Evolutionary conservation across 73 alveolate genomes (phyloP), one percentile per base, ranked within the genome.

Genomic region (Blepharisma stoltei): DNA sequence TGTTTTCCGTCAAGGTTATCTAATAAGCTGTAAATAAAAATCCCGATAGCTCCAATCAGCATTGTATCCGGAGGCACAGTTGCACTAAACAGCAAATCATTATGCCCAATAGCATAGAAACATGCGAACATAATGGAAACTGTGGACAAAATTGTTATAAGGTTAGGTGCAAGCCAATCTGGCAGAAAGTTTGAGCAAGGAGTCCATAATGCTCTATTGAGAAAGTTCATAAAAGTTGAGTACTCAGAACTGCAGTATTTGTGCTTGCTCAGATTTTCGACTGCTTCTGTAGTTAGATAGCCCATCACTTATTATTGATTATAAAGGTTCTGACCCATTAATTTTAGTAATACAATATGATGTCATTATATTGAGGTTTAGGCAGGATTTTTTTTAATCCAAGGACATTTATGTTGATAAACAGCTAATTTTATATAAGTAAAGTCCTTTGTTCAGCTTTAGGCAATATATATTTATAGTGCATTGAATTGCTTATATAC

Each of bases 1-100:
- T 88, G 87, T 69, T 86, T 88, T 5, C 95, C 95, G 70, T 88
- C 95, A 66, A 81, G 46, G n/a, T 81, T 76, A 81, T 88, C 95
- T 8, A 88, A 60, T 11, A 88, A 6, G 65, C 21, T 18, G 77
- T 85, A 85, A 21, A 80, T 6, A 65, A 80, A 60, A 55, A 37
- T 65, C 25, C 83, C 65, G 27, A 85, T 7, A 2, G 78, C 89
- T 14, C 27, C 65, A 11, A 50, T 32, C 27, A 50, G 65, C 65
- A 11, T 14, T 14, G 21, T 50, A 50, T 14, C 65, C 4, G 27
- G 65, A 14, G 65, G 27, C 4, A 14, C 27, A 18, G 27, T 50
- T 3, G 3, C 27, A 50, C 65, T 50, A 14, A 14, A 50, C 27
- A 50, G 2, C 65, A 50, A 50, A 11, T 11, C 21, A 11, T 50